These are phyloP conservation scores for Beta macrorhiza DNA, from an alignment of 179 eudicot species.

Conservation along the genomic window DNA sequence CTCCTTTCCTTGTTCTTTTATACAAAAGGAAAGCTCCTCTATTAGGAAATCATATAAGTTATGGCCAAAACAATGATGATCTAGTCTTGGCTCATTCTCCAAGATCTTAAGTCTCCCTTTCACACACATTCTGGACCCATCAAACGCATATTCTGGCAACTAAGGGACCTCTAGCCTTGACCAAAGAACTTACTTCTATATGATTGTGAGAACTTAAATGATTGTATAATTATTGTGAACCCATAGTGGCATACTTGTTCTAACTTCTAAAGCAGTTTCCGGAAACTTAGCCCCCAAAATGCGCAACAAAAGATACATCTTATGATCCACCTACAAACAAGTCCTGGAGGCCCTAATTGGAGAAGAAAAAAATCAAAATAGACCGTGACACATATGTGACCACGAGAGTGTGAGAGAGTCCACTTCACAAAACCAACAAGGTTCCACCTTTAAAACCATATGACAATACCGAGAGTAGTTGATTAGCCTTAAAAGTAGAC, in stretches of 20 bases:
- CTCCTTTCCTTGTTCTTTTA: background rate
- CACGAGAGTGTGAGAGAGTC: too few relatives aligned
- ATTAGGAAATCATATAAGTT: background rate
- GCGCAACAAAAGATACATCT: background rate
- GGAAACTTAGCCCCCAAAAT: background rate
- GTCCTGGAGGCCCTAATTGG: too few relatives aligned
- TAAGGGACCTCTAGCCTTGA: slow-evolving; percentile 10
- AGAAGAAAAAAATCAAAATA: too few relatives aligned
- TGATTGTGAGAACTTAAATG: background rate
- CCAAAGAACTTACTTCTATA: background rate
- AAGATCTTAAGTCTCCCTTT: background rate
- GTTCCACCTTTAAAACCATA: too few relatives aligned
- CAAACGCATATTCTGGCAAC: slow-evolving; percentile 8
- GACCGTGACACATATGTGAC: too few relatives aligned
- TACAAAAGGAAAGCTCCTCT: background rate
- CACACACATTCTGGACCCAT: slow-evolving; percentile 13
- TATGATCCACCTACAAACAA: background rate
- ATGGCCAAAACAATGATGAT: slow-evolving; percentile 12
- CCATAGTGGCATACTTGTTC: background rate
- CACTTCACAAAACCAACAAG: too few relatives aligned
- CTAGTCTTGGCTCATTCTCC: slow-evolving; percentile 4
- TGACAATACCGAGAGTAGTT: too few relatives aligned
- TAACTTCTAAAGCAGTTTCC: background rate
- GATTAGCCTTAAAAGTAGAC: too few relatives aligned
- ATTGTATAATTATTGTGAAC: slow-evolving; percentile 16